A percentile compares a stretch with the other conserved stretches of the same genome.
phyloP scores from a whole-genome alignment of 2,329 filamentous ascomycete species.

The Gaeumannomyces tritici region DNA sequence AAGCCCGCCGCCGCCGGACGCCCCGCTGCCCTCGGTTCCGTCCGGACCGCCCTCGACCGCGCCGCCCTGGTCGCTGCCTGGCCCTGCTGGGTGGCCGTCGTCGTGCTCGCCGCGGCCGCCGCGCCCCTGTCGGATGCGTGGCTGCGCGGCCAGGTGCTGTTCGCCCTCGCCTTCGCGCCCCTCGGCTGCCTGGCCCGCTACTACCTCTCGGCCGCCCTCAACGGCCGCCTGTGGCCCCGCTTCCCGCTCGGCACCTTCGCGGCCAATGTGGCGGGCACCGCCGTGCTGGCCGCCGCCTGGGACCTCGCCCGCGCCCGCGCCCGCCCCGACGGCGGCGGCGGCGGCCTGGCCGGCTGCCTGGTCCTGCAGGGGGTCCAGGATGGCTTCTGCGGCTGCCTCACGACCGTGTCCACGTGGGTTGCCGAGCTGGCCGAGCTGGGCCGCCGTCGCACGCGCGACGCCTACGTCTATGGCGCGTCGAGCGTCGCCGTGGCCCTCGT shows the following conservation, averaged over 20 bases:
- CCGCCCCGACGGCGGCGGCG: too few species aligned
- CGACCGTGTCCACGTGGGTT: slow-evolving; percentile 60
- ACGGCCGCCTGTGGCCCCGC: slow-evolving; percentile 43
- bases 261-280: slow-evolving; percentile 71
- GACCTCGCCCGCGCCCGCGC: slow-evolving; percentile 62
- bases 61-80: slow-evolving; percentile 54
- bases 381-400: slow-evolving; percentile 59
- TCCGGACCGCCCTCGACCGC: slow-evolving; percentile 54
- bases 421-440: slow-evolving; percentile 44
- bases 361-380: slow-evolving; percentile 54
- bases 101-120: slow-evolving; percentile 61
- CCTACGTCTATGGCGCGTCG: slow-evolving; percentile 57
- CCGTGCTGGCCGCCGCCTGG: slow-evolving; percentile 65
- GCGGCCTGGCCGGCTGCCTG: slow-evolving; percentile 50
- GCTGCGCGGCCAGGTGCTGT: slow-evolving; percentile 70
- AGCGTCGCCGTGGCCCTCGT: slow-evolving; percentile 52
- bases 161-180: slow-evolving; percentile 75
- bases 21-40: slow-evolving; percentile 44
- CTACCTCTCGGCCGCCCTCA: slow-evolving; percentile 63
- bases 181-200: slow-evolving; percentile 68
- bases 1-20: slow-evolving; percentile 33
- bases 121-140: slow-evolving; percentile 49
- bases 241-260: slow-evolving; percentile 84
- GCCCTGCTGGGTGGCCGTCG: slow-evolving; percentile 68
- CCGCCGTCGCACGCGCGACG: slow-evolving; percentile 24